These are phyloP conservation scores for Lactifluus pinguis DNA, from an alignment of 768 basidiomycete species.

Conservation along the genomic window DNA sequence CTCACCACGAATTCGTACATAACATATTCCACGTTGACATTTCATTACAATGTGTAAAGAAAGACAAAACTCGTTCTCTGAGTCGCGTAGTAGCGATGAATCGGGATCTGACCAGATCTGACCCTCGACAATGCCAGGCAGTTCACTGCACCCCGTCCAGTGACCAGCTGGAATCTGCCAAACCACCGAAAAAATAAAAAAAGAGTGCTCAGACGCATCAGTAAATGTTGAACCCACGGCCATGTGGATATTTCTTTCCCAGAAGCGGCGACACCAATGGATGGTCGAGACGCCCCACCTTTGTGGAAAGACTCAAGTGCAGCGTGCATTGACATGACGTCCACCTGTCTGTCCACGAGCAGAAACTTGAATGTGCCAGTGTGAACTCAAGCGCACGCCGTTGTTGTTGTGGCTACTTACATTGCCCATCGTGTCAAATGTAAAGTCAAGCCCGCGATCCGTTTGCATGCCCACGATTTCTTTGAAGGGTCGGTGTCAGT, in stretches of 20 bases:
- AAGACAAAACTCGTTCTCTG: neutral
- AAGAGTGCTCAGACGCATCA: neutral
- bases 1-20: conserved; percentile 59
- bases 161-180: conserved; percentile 50
- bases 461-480: conserved; percentile 86
- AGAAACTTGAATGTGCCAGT: too few relatives aligned
- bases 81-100: neutral
- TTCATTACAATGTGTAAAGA: conserved; percentile 46
- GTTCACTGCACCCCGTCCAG: conserved; percentile 91
- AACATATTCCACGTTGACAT: conserved; percentile 88
- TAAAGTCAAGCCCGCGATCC: conserved; percentile 94
- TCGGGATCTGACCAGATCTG: conserved; percentile 37
- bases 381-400: conserved; percentile 8
- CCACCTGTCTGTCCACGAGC: conserved; percentile 40
- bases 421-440: conserved; percentile 96
- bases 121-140: conserved; percentile 92
- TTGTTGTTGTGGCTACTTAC: conserved; percentile 25
- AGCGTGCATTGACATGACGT: conserved; percentile 90
- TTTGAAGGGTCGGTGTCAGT: conserved; percentile 62
- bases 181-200: neutral
- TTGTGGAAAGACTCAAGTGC: conserved; percentile 99
- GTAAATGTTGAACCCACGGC: conserved; percentile 22
- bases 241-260: conserved; percentile 61
- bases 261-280: conserved; percentile 94
- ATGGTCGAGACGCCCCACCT: conserved; percentile 94